Conservation (phyloP, 805 yeast genomes). For the Tetrapisispora fleetii region DNA sequence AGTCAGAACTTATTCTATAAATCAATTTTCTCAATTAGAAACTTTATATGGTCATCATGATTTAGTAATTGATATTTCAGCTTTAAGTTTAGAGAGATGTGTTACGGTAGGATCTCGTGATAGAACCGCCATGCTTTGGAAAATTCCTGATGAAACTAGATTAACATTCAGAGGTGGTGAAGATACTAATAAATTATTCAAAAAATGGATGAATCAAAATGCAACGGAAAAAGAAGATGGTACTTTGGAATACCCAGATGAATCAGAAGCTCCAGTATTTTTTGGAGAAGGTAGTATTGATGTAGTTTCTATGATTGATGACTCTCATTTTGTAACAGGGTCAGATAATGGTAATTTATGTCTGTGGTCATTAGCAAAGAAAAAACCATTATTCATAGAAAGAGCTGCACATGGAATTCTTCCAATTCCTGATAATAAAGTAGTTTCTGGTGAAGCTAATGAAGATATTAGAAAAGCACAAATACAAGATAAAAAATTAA, state of each 20-base stretch:
- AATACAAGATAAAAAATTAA: constrained; percentile 42
- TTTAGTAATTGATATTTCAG: constrained; percentile 67
- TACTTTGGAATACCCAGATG: constrained; percentile 22
- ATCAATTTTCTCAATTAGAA: constrained; percentile 82
- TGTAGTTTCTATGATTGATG: constrained; percentile 84
- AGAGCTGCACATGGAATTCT: constrained; percentile 71
- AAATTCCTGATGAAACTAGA: constrained; percentile 89
- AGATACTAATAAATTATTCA: constrained; percentile 34
- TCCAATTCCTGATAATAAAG: constrained; percentile 38
- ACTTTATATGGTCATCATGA: constrained; percentile 95
- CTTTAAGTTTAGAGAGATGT: constrained; percentile 81
- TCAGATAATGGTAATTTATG: constrained; percentile 86
- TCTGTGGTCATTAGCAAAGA: constrained; percentile 86
- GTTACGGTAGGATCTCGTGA: constrained; percentile 94
- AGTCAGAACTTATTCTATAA: constrained; percentile 76
- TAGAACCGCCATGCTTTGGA: constrained; percentile 93
- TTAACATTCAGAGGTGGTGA: constrained; percentile 91
- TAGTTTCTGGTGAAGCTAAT: constrained; percentile 45
- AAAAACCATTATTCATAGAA: constrained; percentile 67
- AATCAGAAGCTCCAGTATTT: constrained; percentile 31
- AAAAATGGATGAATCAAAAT: constrained; percentile 29
- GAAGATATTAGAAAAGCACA: constrained; percentile 33
- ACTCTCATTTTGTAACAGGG: constrained; percentile 87
- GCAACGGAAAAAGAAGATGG: constrained; percentile 25
- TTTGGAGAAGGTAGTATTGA: constrained; percentile 82